phyloP scores from a whole-genome alignment of 805 yeast species.

The Pachysolen tannophilus region DNA sequence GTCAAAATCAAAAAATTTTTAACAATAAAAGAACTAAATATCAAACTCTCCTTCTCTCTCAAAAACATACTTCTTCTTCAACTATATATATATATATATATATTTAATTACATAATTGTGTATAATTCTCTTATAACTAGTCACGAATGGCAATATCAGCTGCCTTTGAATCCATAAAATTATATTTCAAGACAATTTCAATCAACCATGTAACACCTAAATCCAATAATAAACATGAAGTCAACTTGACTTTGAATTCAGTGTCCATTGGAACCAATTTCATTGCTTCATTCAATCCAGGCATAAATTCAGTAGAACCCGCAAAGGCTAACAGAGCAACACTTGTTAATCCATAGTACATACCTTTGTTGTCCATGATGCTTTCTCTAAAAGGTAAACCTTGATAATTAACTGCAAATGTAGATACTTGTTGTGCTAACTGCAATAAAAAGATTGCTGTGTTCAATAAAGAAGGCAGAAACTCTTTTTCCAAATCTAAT shows the following conservation, averaged over 20 bases:
- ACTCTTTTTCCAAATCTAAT: constrained; percentile 82
- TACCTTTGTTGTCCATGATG: constrained; percentile 84
- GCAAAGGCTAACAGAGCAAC: constrained; percentile 83
- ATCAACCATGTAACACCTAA: constrained; percentile 68
- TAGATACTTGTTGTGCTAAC: constrained; percentile 93
- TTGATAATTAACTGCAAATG: constrained; percentile 96
- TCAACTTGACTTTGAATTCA: constrained; percentile 69
- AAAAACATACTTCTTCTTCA: not conserved
- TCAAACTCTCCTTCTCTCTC: too few relatives aligned
- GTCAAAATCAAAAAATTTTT: too few relatives aligned
- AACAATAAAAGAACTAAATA: too few relatives aligned
- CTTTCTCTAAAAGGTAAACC: constrained; percentile 95
- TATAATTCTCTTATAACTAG: not conserved
- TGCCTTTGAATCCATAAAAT: constrained; percentile 86
- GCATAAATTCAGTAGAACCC: constrained; percentile 91
- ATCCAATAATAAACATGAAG: constrained; percentile 66
- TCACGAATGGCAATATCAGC: constrained; percentile 71
- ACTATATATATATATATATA: not conserved
- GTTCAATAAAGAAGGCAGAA: constrained; percentile 83
- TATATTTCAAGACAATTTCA: constrained; percentile 73
- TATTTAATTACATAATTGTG: not conserved
- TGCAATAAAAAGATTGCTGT: constrained; percentile 94
- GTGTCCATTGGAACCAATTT: constrained; percentile 81
- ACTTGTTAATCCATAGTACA: constrained; percentile 92
- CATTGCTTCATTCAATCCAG: constrained; percentile 89